Evolutionary conservation across 2,329 filamentous ascomycete genomes (phyloP).

Genomic region (Beauveria sp.): DNA sequence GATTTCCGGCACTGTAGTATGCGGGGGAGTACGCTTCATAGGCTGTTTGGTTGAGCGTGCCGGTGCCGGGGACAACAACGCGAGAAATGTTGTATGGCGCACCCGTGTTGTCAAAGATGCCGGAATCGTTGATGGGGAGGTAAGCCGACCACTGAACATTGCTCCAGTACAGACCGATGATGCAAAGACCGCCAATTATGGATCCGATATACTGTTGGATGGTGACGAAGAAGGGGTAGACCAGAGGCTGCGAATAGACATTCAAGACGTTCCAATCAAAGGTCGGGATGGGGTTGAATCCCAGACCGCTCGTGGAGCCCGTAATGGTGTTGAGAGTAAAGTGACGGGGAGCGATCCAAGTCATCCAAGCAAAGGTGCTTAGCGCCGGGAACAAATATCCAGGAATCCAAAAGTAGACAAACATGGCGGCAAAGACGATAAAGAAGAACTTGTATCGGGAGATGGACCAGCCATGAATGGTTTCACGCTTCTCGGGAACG

Average conservation of each 20-base stretch:
- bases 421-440: conserved; percentile 27
- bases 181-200: conserved; percentile 1
- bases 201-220: conserved; percentile 7
- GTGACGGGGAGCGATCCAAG: conserved; percentile 37
- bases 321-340: conserved; percentile 25
- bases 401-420: conserved; percentile 38
- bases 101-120: conserved; percentile 37
- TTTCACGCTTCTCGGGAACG: conserved; percentile 27
- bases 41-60: conserved; percentile 16
- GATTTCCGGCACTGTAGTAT: conserved; percentile 26
- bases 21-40: conserved; percentile 29
- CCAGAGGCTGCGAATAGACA: conserved; percentile 5
- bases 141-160: conserved; percentile 38
- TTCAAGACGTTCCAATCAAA: conserved; percentile 16
- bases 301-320: not conserved
- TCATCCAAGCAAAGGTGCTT: conserved; percentile 38
- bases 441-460: conserved; percentile 34
- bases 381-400: conserved; percentile 34
- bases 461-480: conserved; percentile 34
- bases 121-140: conserved; percentile 40
- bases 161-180: conserved; percentile 13
- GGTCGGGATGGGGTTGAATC: conserved; percentile 10
- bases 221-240: conserved; percentile 7
- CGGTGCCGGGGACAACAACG: conserved; percentile 29
- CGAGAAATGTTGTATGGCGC: conserved; percentile 31